Percentiles rank a stretch among this genome's conserved stretches.
Conservation (phyloP, 2,329 filamentous ascomycete species). For the Myrmaecium sp. region DNA sequence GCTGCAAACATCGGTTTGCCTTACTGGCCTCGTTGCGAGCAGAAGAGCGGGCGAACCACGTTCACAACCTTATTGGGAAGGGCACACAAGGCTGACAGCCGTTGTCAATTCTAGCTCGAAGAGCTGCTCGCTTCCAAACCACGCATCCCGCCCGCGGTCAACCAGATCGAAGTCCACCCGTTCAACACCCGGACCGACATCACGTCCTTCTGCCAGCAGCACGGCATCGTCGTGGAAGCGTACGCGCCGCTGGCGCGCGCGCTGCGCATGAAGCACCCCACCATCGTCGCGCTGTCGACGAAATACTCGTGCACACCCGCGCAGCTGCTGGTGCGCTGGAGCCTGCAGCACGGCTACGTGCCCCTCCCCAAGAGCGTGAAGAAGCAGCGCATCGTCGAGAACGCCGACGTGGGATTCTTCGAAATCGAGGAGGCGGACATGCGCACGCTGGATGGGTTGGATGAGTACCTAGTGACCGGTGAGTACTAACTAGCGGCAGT, state of each 20-base stretch:
- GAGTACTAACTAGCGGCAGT: constrained; percentile 32
- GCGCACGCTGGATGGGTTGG: constrained; percentile 42
- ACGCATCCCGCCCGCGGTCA: constrained; percentile 48
- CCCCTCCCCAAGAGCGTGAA: constrained; percentile 57
- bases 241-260: constrained; percentile 64
- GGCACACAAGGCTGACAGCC: too few relatives aligned
- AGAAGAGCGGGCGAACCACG: too few relatives aligned
- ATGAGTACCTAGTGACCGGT: constrained; percentile 59
- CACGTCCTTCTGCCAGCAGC: constrained; percentile 44
- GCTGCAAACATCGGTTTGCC: too few relatives aligned
- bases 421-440: constrained; percentile 48
- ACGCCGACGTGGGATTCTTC: constrained; percentile 43
- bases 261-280: constrained; percentile 50
- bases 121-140: constrained; percentile 50
- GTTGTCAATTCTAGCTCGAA: constrained; percentile 46
- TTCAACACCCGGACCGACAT: constrained; percentile 62
- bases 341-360: constrained; percentile 55
- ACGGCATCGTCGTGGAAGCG: constrained; percentile 57
- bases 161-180: constrained; percentile 66
- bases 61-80: too few relatives aligned
- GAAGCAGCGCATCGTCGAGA: constrained; percentile 45
- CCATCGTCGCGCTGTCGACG: constrained; percentile 42
- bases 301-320: constrained; percentile 56
- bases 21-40: too few relatives aligned
- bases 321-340: constrained; percentile 65